A percentile compares a stretch with the other conserved stretches of the same genome.
Conservation (phyloP, 2,329 filamentous ascomycete species). For the Fusarium sp. region DNA sequence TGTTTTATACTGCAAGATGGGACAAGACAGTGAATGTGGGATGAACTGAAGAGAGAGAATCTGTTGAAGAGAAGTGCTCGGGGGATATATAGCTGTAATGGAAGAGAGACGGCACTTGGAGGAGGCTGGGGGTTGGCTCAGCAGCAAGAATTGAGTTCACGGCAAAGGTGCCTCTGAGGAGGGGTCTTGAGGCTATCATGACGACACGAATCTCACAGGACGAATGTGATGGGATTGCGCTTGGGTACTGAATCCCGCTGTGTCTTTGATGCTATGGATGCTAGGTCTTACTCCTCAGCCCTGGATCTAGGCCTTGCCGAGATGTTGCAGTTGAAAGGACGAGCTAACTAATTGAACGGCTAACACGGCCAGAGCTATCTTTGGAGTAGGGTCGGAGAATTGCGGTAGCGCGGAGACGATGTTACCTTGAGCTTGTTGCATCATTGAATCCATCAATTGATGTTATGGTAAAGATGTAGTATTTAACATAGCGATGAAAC, state of each 20-base stretch:
- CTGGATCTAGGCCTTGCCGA: background rate
- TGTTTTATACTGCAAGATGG: background rate
- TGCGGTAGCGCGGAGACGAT: slow-evolving; percentile 7
- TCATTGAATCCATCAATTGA: background rate
- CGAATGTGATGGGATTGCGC: background rate
- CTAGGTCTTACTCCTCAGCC: slow-evolving; percentile 1
- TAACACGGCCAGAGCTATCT: slow-evolving; percentile 23
- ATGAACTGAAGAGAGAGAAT: background rate
- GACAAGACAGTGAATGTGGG: background rate
- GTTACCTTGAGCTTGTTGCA: slow-evolving; percentile 3
- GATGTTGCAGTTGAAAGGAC: background rate
- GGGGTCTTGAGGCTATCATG: slow-evolving; percentile 12
- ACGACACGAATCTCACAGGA: slow-evolving; percentile 15
- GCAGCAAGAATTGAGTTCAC: slow-evolving; percentile 22
- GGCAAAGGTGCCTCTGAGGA: background rate
- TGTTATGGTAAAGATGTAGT: background rate
- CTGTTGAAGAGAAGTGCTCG: background rate
- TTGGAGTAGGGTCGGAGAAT: slow-evolving; percentile 5
- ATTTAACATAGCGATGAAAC: background rate
- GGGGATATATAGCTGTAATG: slow-evolving; percentile 8
- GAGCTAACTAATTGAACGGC: slow-evolving; percentile 4
- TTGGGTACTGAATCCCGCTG: background rate
- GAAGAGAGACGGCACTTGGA: background rate
- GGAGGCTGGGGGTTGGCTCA: background rate
- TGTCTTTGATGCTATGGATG: background rate